Conservation (phyloP, 768 basidiomycete species). For the Hericium rajendrae region DNA sequence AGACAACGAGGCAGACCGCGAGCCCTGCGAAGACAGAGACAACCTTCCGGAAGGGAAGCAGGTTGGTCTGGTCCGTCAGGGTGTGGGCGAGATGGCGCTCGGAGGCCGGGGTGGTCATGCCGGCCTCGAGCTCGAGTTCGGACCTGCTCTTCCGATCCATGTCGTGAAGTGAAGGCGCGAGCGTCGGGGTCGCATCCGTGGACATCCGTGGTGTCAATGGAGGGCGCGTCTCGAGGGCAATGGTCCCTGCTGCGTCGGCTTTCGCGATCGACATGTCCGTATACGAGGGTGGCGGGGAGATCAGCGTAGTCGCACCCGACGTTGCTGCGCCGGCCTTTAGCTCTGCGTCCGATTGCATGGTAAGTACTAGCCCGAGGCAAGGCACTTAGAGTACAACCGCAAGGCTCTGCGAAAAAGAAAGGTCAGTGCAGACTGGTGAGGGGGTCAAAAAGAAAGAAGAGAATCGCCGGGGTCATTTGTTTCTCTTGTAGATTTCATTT, state of each 20-base stretch:
- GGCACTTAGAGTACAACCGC: no score
- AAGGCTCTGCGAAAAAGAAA: no score
- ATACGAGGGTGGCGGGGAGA: no score
- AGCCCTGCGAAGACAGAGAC: constrained; percentile 54
- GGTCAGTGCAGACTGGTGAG: no score
- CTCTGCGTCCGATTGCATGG: no score
- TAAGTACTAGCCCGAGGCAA: no score
- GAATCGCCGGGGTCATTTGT: no score
- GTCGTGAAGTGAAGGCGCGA: background rate
- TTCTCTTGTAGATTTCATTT: no score
- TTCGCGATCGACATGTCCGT: background rate
- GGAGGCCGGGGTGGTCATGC: background rate
- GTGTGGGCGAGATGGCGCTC: background rate
- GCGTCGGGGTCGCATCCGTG: background rate
- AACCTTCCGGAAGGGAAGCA: constrained; percentile 56
- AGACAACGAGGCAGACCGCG: constrained; percentile 49
- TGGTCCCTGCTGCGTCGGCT: background rate
- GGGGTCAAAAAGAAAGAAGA: no score
- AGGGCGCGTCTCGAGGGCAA: background rate
- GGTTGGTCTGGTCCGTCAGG: constrained; percentile 69
- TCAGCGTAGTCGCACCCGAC: no score
- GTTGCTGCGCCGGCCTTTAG: no score
- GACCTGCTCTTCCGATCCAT: background rate
- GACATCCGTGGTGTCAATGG: background rate
- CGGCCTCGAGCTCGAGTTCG: background rate